These are phyloP conservation scores for Marasmius sp. DNA, from an alignment of 1,284 basidiomycete genomes.

Conservation along the genomic window DNA sequence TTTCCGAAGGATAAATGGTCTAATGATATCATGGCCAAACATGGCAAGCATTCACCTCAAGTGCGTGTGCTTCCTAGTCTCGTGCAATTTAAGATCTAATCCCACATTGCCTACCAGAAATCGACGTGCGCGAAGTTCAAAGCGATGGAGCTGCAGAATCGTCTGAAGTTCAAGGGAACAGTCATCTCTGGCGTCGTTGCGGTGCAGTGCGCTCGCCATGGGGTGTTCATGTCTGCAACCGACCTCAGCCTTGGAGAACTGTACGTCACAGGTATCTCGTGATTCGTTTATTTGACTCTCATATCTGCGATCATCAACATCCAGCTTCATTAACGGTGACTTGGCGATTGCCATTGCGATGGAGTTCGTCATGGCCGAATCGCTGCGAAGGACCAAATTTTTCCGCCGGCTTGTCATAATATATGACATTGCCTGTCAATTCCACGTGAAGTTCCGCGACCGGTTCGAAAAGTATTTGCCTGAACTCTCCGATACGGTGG, in stretches of 20 bases:
- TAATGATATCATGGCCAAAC: conserved; percentile 3
- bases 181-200: conserved; percentile 3
- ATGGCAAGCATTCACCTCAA: conserved; percentile 6
- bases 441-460: not conserved
- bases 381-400: not conserved
- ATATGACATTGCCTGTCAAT: conserved; percentile 5
- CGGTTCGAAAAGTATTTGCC: not conserved
- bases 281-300: not conserved
- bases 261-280: not conserved
- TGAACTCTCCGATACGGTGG: not conserved
- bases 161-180: not conserved
- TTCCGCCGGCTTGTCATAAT: not conserved
- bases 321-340: not conserved
- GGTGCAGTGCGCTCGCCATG: not conserved
- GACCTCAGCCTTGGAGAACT: not conserved
- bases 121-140: conserved; percentile 3
- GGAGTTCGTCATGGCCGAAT: no score
- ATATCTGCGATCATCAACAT: not conserved
- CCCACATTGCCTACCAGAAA: conserved; percentile 1
- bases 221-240: conserved; percentile 2
- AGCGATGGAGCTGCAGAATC: conserved; percentile 2
- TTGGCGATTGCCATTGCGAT: not conserved
- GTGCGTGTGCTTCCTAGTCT: conserved; percentile 3
- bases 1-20: conserved; percentile 5
- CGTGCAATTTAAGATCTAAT: not conserved